Base-by-base conservation (phyloP, 768 basidiomycete genomes). In the Termitomyces sp. region DNA sequence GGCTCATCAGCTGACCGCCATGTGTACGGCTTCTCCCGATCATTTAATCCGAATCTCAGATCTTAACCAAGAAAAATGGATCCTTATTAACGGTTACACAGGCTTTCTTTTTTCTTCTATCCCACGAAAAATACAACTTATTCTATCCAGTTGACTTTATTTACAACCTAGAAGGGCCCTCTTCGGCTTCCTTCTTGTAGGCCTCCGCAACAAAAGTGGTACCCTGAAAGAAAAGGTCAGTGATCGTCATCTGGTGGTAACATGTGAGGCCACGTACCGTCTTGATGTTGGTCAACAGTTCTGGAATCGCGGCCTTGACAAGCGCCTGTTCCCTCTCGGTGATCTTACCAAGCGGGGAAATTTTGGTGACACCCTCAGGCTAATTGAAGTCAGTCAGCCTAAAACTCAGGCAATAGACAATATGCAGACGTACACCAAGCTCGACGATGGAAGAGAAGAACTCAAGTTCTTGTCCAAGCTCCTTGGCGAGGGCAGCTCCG, bases 361-460 rank as follows among this genome's bases (percentile, higher is more conserved):
- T 93, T 76, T 86, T 92, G 66, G 81, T 80, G 53, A 95, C 87
- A 69, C 96, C 97, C 59, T 84, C 82, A 57, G 82, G 70, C 93
- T 95, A 62, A n/a, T 55, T 4, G n/a, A 32, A 16, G 13, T 35
- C n/a, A 40, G 59, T 48, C 26, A 53, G 48, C 63, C 32, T 64
- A 55, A 48, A 38, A 28, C 51, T 26, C 46, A 55, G 58, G 54
- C 16, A 41, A 41, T 38, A 33, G 35, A 33, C 5, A 2, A 35
- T n/a, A n/a, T 43, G 47, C 10, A 28, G 33, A 74, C 80, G 20
- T 72, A 94, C 93, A 60, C 95, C 94, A 58, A 99, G 87, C 75
- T 93, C 88, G 59, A 99, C 83, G 51, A 83, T 87, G 38, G 87
- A 84, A 23, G 93, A 92, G 82, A 99, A 98, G 82, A 86, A 98